phyloP scores from a whole-genome alignment of 169 alveolate species.

The Cryptosporidium baileyi region DNA sequence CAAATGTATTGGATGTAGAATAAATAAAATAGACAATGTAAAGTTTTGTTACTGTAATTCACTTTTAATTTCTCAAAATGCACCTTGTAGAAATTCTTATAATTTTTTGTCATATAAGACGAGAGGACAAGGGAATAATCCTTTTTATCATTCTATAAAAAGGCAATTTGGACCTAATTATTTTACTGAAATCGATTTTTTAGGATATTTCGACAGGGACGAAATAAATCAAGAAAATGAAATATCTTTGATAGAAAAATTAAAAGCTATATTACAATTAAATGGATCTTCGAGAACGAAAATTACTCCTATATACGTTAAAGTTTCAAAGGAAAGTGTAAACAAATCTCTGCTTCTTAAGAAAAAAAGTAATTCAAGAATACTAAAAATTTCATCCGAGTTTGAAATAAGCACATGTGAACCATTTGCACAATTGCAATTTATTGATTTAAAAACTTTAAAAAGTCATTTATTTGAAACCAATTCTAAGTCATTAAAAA shows the following conservation, averaged over 20 bases:
- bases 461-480: background rate
- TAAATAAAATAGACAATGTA: background rate
- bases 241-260: background rate
- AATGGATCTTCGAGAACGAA: slow-evolving; percentile 31
- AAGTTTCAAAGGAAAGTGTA: background rate
- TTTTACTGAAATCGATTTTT: slow-evolving; percentile 7
- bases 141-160: slow-evolving; percentile 24
- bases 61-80: background rate
- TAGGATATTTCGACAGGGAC: slow-evolving; percentile 30
- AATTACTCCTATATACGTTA: background rate
- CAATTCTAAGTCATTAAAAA: too few relatives aligned
- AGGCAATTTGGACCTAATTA: slow-evolving; percentile 1
- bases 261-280: slow-evolving; percentile 8
- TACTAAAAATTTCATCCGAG: too few relatives aligned
- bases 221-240: background rate
- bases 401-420: background rate
- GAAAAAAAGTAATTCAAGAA: background rate
- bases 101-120: background rate
- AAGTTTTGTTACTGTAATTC: slow-evolving; percentile 7
- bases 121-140: slow-evolving; percentile 43
- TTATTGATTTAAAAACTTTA: background rate
- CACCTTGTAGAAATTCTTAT: background rate
- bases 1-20: slow-evolving; percentile 1
- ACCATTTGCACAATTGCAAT: background rate
- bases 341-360: background rate